Percentiles rank a stretch among this genome's conserved stretches.
phyloP scores from a whole-genome alignment of 2,329 filamentous ascomycete genomes.

The Diaporthe humulicola region DNA sequence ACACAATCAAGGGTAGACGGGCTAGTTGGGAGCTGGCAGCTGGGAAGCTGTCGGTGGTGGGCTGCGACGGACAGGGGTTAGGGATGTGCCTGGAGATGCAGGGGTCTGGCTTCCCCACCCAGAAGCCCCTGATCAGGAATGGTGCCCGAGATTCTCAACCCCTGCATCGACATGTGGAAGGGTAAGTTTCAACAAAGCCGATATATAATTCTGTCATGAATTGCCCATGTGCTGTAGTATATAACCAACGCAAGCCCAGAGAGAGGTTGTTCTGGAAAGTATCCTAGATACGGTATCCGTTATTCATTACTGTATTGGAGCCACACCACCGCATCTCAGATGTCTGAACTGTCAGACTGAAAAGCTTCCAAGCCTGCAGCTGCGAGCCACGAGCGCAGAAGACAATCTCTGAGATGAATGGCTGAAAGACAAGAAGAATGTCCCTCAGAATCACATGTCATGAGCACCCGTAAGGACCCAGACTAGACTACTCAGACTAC shows the following conservation, averaged over 20 bases:
- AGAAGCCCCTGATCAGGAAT: constrained; percentile 25
- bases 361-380: neutral
- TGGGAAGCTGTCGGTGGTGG: constrained; percentile 24
- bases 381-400: neutral
- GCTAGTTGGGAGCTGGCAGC: constrained; percentile 22
- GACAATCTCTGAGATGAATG: neutral
- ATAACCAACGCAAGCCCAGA: neutral
- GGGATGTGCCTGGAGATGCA: constrained; percentile 24
- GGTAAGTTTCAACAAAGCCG: neutral
- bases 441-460: neutral
- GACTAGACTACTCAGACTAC: neutral
- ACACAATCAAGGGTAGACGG: neutral
- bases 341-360: neutral
- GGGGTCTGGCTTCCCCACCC: constrained; percentile 25
- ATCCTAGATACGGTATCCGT: neutral
- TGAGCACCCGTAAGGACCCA: neutral
- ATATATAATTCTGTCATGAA: neutral
- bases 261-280: neutral
- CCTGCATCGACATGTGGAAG: constrained; percentile 25
- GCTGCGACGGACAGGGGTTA: constrained; percentile 29
- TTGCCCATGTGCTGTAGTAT: too few relatives aligned
- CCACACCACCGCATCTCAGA: neutral
- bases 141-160: constrained; percentile 26
- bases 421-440: neutral
- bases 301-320: neutral